These are phyloP conservation scores for Wilhelminamyces savonicus DNA, from an alignment of 805 yeast species.

Conservation along the genomic window DNA sequence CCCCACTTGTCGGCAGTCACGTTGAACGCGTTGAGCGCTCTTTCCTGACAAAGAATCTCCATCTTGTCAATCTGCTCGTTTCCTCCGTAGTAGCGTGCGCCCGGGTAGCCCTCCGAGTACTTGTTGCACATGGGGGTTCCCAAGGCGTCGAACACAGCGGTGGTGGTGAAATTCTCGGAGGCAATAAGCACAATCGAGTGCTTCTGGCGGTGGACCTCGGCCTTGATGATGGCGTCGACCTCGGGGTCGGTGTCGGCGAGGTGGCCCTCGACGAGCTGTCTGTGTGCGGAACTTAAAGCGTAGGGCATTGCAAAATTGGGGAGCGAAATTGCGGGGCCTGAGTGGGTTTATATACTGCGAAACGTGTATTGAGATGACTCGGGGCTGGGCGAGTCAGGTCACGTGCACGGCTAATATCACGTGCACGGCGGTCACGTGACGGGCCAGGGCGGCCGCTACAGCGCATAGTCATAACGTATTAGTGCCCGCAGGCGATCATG, in stretches of 20 bases:
- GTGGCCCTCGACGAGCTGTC: constrained; percentile 51
- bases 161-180: constrained; percentile 93
- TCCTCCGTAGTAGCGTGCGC: constrained; percentile 97
- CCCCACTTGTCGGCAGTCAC: constrained; percentile 87
- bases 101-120: constrained; percentile 98
- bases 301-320: constrained; percentile 26
- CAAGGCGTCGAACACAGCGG: constrained; percentile 86
- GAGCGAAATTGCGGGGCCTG: background rate
- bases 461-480: no score
- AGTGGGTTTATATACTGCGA: no score
- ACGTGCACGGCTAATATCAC: no score
- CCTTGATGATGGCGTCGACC: constrained; percentile 67
- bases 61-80: constrained; percentile 90
- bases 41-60: constrained; percentile 81
- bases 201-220: constrained; percentile 81
- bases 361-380: no score
- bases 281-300: constrained; percentile 44
- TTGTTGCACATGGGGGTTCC: constrained; percentile 98
- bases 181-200: constrained; percentile 91
- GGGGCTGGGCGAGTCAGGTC: no score
- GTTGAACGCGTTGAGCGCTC: constrained; percentile 82
- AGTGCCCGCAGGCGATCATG: no score
- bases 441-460: no score
- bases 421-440: no score
- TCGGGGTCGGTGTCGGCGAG: constrained; percentile 77